A percentile compares a stretch with the other conserved stretches of the same genome.
These are phyloP conservation scores for Phytophthora citricola DNA, from an alignment of 352 stramenopile species.

Conservation along the genomic window DNA sequence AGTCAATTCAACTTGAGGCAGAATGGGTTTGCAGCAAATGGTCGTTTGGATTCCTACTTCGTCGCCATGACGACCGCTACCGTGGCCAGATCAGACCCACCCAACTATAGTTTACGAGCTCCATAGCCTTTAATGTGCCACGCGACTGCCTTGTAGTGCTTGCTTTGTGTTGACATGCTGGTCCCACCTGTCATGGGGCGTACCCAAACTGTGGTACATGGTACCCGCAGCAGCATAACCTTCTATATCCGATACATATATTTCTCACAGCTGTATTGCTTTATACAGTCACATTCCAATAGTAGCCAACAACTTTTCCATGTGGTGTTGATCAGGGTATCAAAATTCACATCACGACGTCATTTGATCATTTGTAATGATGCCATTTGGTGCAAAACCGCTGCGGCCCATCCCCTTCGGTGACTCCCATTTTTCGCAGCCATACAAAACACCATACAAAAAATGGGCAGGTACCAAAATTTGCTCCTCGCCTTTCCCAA, in stretches of 20 bases:
- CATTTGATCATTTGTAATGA: conserved; percentile 8
- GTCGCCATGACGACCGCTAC: background rate
- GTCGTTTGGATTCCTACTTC: background rate
- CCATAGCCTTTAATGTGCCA: background rate
- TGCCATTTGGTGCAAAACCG: conserved; percentile 1
- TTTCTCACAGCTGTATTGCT: background rate
- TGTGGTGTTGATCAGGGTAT: conserved; percentile 10
- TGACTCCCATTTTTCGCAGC: conserved; percentile 7
- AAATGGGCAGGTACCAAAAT: conserved; percentile 3
- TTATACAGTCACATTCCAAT: background rate
- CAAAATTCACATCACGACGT: conserved; percentile 7
- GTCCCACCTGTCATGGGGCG: background rate
- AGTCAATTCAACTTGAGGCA: too few relatives aligned
- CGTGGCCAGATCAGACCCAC: conserved; percentile 1
- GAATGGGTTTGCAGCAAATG: background rate
- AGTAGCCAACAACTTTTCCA: background rate
- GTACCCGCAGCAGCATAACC: background rate
- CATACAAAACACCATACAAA: conserved; percentile 2
- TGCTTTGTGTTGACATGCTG: background rate
- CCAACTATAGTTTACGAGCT: conserved; percentile 1
- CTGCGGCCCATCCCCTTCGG: background rate
- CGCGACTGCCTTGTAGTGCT: background rate
- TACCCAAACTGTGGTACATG: background rate
- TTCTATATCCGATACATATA: background rate
- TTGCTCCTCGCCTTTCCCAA: conserved; percentile 9